These are phyloP conservation scores for Fusarium mangiferae DNA, from an alignment of 2,329 filamentous ascomycete genomes.

Conservation along the genomic window DNA sequence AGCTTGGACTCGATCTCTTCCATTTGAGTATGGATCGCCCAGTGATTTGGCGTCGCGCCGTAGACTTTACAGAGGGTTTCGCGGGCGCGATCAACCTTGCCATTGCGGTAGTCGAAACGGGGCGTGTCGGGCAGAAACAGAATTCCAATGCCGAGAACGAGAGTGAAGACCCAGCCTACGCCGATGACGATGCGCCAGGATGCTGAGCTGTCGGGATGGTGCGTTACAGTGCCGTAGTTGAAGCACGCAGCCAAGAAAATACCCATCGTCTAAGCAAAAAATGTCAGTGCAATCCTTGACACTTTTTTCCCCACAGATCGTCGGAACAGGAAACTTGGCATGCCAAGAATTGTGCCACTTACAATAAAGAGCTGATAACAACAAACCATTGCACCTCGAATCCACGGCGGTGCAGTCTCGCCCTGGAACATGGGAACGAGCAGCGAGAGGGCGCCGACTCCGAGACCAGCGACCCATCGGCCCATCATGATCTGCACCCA, in stretches of 20 bases:
- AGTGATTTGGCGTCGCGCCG: constrained; percentile 55
- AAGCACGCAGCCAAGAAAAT: constrained; percentile 69
- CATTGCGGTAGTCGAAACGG: constrained; percentile 61
- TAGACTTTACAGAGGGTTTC: constrained; percentile 61
- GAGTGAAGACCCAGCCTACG: constrained; percentile 62
- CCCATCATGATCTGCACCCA: constrained; percentile 77
- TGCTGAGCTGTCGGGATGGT: constrained; percentile 57
- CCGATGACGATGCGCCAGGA: constrained; percentile 71
- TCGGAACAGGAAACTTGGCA: neutral
- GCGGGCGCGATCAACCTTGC: constrained; percentile 58
- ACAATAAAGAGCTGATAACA: constrained; percentile 78
- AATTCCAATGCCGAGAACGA: constrained; percentile 60
- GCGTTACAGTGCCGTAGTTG: constrained; percentile 69
- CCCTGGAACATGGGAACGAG: constrained; percentile 78
- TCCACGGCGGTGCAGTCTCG: constrained; percentile 74
- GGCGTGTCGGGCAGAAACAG: constrained; percentile 63
- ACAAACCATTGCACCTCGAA: constrained; percentile 72
- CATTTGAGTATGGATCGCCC: constrained; percentile 59
- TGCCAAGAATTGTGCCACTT: neutral
- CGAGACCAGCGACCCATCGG: constrained; percentile 72
- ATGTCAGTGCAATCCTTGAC: neutral
- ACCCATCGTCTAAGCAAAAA: constrained; percentile 56
- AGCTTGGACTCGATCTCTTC: constrained; percentile 65
- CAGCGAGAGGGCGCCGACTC: constrained; percentile 73
- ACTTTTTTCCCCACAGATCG: neutral